Percentiles rank a stretch among this genome's conserved stretches.
phyloP scores from a whole-genome alignment of 163 green algal species.

The Scenedesmus sp. region DNA sequence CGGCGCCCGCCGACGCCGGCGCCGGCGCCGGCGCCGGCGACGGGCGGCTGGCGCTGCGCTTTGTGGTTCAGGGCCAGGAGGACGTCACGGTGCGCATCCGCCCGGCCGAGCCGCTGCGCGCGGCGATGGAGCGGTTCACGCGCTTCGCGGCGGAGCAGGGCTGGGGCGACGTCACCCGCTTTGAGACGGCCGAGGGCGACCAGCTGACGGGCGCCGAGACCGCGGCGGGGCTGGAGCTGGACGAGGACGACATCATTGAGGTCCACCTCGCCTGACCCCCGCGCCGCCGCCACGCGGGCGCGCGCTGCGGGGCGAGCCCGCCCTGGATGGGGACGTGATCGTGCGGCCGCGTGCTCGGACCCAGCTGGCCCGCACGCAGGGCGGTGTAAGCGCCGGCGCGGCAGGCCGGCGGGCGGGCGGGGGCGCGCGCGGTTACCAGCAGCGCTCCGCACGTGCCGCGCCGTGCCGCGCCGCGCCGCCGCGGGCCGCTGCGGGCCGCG shows the following conservation, averaged over 20 bases:
- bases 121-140: constrained; percentile 10
- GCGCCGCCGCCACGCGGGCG: too few relatives aligned
- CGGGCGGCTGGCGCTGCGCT: background rate
- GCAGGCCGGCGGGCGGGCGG: too few relatives aligned
- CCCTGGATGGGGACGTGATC: too few relatives aligned
- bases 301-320: too few relatives aligned
- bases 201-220: constrained; percentile 14
- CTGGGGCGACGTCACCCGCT: constrained; percentile 18
- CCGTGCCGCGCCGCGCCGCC: too few relatives aligned
- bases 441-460: too few relatives aligned
- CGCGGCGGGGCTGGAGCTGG: background rate
- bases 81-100: constrained; percentile 8
- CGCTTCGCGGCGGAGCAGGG: background rate
- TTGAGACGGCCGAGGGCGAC: constrained; percentile 16
- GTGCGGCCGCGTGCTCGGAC: too few relatives aligned
- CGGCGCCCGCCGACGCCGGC: background rate
- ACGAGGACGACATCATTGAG: constrained; percentile 25
- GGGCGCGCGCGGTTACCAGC: too few relatives aligned
- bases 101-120: background rate
- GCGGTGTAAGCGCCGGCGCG: too few relatives aligned
- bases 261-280: background rate
- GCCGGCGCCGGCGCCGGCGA: background rate
- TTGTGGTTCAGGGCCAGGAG: background rate
- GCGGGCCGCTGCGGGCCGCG: too few relatives aligned
- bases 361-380: too few relatives aligned